phyloP scores from a whole-genome alignment of 2,329 filamentous ascomycete species.

The Beauveria scarabaeidicola region DNA sequence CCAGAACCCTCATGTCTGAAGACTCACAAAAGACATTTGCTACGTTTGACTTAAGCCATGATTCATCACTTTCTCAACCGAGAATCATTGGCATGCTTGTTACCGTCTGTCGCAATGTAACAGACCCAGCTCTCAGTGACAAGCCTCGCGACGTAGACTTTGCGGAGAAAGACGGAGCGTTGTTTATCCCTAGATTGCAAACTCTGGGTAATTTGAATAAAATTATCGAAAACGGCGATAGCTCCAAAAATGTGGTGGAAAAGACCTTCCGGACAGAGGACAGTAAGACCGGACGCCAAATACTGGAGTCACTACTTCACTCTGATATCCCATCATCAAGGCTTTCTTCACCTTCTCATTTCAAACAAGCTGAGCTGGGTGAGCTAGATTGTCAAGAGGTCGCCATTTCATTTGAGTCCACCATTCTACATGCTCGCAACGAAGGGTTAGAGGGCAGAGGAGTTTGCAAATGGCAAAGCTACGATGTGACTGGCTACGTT shows the following conservation, averaged over 20 bases:
- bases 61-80: conserved; percentile 15
- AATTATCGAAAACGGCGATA: conserved; percentile 30
- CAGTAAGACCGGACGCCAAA: background rate
- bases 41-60: conserved; percentile 32
- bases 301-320: background rate
- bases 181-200: conserved; percentile 38
- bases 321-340: background rate
- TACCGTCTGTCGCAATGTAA: conserved; percentile 20
- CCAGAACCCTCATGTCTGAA: conserved; percentile 41
- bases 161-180: conserved; percentile 25
- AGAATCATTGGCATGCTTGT: conserved; percentile 17
- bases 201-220: conserved; percentile 33
- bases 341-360: background rate
- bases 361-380: background rate
- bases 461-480: background rate
- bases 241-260: conserved; percentile 7
- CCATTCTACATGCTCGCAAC: conserved; percentile 23
- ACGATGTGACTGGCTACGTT: conserved; percentile 33
- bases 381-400: conserved; percentile 26
- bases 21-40: conserved; percentile 34
- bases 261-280: conserved; percentile 16
- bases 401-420: conserved; percentile 30
- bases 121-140: conserved; percentile 1
- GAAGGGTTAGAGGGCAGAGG: background rate
- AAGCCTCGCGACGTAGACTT: conserved; percentile 34